phyloP scores from a whole-genome alignment of 1,139 yeast genomes.

The Zhuliangozyma blackwelliae region DNA sequence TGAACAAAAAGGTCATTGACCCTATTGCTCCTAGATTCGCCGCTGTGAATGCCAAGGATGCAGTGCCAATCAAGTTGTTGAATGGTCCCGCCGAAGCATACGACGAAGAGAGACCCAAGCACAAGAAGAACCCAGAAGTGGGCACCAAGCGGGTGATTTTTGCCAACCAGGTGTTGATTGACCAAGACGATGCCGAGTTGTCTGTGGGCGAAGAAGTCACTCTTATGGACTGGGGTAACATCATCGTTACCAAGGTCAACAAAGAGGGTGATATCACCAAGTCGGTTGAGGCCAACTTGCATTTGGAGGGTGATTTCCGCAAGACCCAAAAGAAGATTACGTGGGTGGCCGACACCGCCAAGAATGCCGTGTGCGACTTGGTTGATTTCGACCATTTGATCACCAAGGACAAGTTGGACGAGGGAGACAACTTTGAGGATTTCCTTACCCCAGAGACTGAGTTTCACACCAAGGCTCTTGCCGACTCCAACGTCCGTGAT shows the following conservation, averaged over 20 bases:
- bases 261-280: slow-evolving; percentile 57
- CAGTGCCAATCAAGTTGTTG: slow-evolving; percentile 60
- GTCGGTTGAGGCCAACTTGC: slow-evolving; percentile 72
- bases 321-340: slow-evolving; percentile 93
- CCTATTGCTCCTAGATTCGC: slow-evolving; percentile 95
- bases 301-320: slow-evolving; percentile 95
- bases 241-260: slow-evolving; percentile 67
- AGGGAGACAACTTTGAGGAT: slow-evolving; percentile 90
- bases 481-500: slow-evolving; percentile 71
- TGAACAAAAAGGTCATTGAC: slow-evolving; percentile 92
- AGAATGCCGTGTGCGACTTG: slow-evolving; percentile 67
- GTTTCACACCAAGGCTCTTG: slow-evolving; percentile 74
- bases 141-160: slow-evolving; percentile 79
- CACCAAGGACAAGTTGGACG: slow-evolving; percentile 93
- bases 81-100: slow-evolving; percentile 66
- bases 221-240: slow-evolving; percentile 99
- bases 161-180: slow-evolving; percentile 64
- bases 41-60: slow-evolving; percentile 60
- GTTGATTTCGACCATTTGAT: slow-evolving; percentile 94
- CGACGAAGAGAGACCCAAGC: slow-evolving; percentile 79
- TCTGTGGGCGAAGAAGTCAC: slow-evolving; percentile 83
- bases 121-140: slow-evolving; percentile 91
- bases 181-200: slow-evolving; percentile 83
- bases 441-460: slow-evolving; percentile 86
- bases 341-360: slow-evolving; percentile 86